Base-by-base conservation (phyloP, 331 rosid genomes). In the Pyrus hybrid region DNA sequence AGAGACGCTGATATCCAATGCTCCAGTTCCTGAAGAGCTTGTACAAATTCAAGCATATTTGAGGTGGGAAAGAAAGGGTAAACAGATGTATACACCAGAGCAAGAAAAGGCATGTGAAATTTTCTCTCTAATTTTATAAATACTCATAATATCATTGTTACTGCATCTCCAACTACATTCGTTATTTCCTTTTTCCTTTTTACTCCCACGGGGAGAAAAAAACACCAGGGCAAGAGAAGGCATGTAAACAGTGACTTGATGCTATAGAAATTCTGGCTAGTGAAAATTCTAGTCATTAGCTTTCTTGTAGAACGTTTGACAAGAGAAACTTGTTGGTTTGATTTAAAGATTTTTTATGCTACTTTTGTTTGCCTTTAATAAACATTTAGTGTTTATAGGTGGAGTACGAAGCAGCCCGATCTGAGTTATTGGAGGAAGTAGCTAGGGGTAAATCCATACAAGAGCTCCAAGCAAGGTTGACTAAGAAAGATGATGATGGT, bases 21-120 rank as follows among this genome's bases (percentile, higher is more conserved):
- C 82, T 87, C 81, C 89, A 51, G 86, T 92, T 87, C 97, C 97
- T 32, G 99, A 94, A 87, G 97, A 94, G 73, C 95, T 94, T 79
- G 99, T 94, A 62, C 97, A 92, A 81, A 49, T 92, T 86, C 99
- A 94, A 85, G 97, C 99, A 61, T 94, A 82, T 82, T 29, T 90
- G 73, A 94, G 97, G 76, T 94, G 99, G 99, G 99, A 94, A 68
- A 86, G 97, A 86, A 90, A 87, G 81, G 99, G 99, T 70, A 92
- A 92, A 85, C 97, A 92, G 84, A 81, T 81, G 87, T 94, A 94
- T 83, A 86, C 84, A 17, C 97, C 97, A 76, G 92, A 92, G 88
- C 88, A 92, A 83, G 96, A 94, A 83, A 86, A 92, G 99, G 99
- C 84, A 83, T 78, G 93, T 81, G 69, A 74, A 77, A 47, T 54